Percentiles rank a stretch among this genome's conserved stretches.
phyloP scores from a whole-genome alignment of 805 yeast species.

The Wickerhamomyces canadensis region DNA sequence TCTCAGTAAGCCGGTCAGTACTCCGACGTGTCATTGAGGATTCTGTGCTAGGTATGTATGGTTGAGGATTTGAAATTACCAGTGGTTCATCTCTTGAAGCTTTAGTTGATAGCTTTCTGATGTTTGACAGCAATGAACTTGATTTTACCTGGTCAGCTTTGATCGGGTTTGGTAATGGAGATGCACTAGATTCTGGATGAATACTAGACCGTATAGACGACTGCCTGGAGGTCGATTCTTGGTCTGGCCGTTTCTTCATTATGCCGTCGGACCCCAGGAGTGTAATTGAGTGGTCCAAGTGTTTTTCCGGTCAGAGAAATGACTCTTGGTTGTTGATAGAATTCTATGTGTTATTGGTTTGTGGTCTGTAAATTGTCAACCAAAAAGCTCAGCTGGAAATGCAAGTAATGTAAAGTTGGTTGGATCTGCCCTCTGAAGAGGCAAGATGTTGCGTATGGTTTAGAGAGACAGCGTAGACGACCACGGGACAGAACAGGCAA shows the following conservation, averaged over 20 bases:
- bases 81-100: constrained; percentile 11
- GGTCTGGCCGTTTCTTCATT: constrained; percentile 8
- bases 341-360: neutral
- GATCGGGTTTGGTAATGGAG: constrained; percentile 2
- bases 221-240: constrained; percentile 6
- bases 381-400: too few relatives aligned
- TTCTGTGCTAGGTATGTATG: constrained; percentile 2
- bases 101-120: constrained; percentile 23
- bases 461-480: too few relatives aligned
- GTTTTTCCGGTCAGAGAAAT: too few relatives aligned
- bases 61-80: constrained; percentile 23
- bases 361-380: too few relatives aligned
- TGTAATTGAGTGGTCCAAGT: too few relatives aligned
- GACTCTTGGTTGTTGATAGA: neutral
- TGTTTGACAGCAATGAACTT: constrained; percentile 22
- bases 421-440: too few relatives aligned
- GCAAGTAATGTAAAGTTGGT: too few relatives aligned
- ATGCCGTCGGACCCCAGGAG: neutral
- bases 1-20: constrained; percentile 1
- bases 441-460: too few relatives aligned
- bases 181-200: constrained; percentile 6
- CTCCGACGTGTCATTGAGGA: neutral
- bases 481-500: too few relatives aligned
- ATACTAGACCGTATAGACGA: constrained; percentile 9
- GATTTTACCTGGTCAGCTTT: constrained; percentile 14